phyloP scores from a whole-genome alignment of 1,139 yeast species.

The Pichia sp. region DNA sequence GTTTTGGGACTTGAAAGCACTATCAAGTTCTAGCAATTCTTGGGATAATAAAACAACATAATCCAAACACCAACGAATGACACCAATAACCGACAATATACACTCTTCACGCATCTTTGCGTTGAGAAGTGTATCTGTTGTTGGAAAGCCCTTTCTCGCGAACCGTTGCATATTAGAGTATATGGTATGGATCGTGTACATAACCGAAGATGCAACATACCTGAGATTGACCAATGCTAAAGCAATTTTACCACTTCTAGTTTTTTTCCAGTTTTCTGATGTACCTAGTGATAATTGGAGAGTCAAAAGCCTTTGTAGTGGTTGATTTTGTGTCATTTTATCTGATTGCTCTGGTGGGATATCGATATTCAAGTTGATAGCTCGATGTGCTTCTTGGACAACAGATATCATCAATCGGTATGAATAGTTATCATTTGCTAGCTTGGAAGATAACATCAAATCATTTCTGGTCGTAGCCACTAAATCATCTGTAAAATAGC shows the following conservation, averaged over 20 bases:
- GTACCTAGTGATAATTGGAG: slow-evolving; percentile 69
- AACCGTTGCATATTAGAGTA: slow-evolving; percentile 51
- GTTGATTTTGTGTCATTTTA: slow-evolving; percentile 66
- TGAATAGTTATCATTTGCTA: slow-evolving; percentile 31
- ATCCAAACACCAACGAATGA: slow-evolving; percentile 76
- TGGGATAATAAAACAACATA: slow-evolving; percentile 62
- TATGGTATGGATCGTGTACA: slow-evolving; percentile 64
- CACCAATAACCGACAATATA: slow-evolving; percentile 60
- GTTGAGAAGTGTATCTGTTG: slow-evolving; percentile 47
- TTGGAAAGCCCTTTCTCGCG: slow-evolving; percentile 31
- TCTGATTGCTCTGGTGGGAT: slow-evolving; percentile 66
- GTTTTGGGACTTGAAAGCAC: slow-evolving; percentile 25
- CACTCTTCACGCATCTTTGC: slow-evolving; percentile 54
- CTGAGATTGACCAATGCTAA: slow-evolving; percentile 67
- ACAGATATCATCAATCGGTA: slow-evolving; percentile 42
- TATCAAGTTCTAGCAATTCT: slow-evolving; percentile 45
- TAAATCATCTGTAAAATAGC: slow-evolving; percentile 62
- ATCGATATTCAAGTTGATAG: slow-evolving; percentile 66
- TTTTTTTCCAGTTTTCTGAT: slow-evolving; percentile 41
- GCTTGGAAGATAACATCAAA: slow-evolving; percentile 33
- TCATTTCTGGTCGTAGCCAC: slow-evolving; percentile 51
- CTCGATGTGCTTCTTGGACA: slow-evolving; percentile 61
- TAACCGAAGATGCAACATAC: slow-evolving; percentile 67
- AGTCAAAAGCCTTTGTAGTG: slow-evolving; percentile 60
- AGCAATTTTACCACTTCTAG: slow-evolving; percentile 55